Percentiles rank a stretch among this genome's conserved stretches.
phyloP scores from a whole-genome alignment of 495 filamentous ascomycete genomes.

The Aspergillus saccharolyticus region DNA sequence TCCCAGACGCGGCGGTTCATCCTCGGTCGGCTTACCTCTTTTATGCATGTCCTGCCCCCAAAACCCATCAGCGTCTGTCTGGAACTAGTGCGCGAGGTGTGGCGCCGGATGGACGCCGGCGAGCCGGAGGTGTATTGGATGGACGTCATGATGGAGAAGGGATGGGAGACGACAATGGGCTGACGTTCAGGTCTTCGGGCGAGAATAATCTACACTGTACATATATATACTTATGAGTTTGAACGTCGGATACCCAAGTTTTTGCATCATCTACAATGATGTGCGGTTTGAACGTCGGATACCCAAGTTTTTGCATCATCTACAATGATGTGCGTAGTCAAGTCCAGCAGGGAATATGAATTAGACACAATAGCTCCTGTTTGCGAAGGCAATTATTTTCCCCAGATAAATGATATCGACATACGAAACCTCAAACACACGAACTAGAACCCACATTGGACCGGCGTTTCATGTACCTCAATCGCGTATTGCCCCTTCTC shows the following conservation, averaged over 20 bases:
- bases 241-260: not conserved
- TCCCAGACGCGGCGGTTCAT: constrained; percentile 42
- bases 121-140: constrained; percentile 45
- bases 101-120: constrained; percentile 45
- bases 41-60: constrained; percentile 45
- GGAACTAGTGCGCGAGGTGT: constrained; percentile 46
- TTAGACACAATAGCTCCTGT: not conserved
- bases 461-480: not conserved
- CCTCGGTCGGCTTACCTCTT: constrained; percentile 43
- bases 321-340: not conserved
- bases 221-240: constrained; percentile 19
- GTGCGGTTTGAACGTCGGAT: not conserved
- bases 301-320: not conserved
- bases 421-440: not conserved
- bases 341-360: not conserved
- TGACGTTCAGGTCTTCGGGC: constrained; percentile 4
- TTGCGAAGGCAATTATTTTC: not conserved
- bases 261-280: not conserved
- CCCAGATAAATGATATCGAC: not conserved
- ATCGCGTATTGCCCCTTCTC: not conserved
- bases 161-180: constrained; percentile 56
- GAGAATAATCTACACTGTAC: not conserved
- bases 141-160: constrained; percentile 54
- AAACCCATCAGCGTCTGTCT: constrained; percentile 49
- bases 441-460: not conserved